These are phyloP conservation scores for Phlegmacium glaucopus DNA, from an alignment of 768 basidiomycete genomes.

Conservation along the genomic window DNA sequence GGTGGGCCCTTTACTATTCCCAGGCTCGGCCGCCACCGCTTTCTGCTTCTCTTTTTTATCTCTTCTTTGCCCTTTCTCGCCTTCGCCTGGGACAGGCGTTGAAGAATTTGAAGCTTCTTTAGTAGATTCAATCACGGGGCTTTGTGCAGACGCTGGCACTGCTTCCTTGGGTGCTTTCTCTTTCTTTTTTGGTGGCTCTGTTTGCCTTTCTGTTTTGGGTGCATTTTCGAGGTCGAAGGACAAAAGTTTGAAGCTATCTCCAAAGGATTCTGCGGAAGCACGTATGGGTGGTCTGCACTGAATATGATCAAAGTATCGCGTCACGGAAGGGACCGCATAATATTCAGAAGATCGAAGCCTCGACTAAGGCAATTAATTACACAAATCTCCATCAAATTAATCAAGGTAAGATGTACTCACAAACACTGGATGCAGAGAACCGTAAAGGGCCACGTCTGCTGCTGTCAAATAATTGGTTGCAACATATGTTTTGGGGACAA, in stretches of 20 bases:
- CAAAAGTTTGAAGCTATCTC: constrained; percentile 54
- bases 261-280: constrained; percentile 45
- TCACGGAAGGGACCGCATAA: constrained; percentile 76
- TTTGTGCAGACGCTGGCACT: constrained; percentile 19
- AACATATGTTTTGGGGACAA: constrained; percentile 80
- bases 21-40: constrained; percentile 35
- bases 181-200: constrained; percentile 75
- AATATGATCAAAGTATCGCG: constrained; percentile 94
- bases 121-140: constrained; percentile 19
- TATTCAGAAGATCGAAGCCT: constrained; percentile 70
- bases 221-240: constrained; percentile 73
- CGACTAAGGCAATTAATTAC: constrained; percentile 40
- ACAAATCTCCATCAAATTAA: not conserved
- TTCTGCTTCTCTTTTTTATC: constrained; percentile 63
- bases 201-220: constrained; percentile 70
- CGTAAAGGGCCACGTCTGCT: constrained; percentile 90
- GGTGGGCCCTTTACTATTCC: constrained; percentile 36
- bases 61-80: constrained; percentile 42
- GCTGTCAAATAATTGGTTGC: constrained; percentile 82
- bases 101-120: constrained; percentile 18
- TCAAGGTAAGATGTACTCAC: constrained; percentile 44
- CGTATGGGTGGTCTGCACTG: constrained; percentile 69
- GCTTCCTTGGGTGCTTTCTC: constrained; percentile 46
- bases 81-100: constrained; percentile 5
- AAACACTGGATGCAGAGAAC: constrained; percentile 76